Conservation (phyloP, 768 basidiomycete genomes). For the Termitomyces sp. region DNA sequence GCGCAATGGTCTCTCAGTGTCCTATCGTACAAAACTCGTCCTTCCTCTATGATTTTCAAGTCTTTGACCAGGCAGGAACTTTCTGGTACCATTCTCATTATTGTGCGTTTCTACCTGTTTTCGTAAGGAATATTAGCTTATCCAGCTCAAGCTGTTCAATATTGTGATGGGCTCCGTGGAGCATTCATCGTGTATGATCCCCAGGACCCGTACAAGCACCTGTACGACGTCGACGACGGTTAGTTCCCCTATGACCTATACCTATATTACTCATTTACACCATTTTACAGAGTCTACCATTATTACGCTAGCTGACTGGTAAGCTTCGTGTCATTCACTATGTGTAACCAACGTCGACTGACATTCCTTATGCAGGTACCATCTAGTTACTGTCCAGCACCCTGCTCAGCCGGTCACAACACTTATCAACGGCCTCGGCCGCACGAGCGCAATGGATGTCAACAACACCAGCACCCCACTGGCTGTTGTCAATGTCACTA, state of each 20-base stretch:
- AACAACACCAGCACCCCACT: slow-evolving; percentile 16
- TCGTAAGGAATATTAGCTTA: neutral
- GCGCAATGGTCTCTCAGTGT: slow-evolving; percentile 33
- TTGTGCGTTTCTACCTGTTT: slow-evolving; percentile 17
- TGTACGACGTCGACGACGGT: slow-evolving; percentile 28
- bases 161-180: slow-evolving; percentile 24
- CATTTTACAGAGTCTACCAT: slow-evolving; percentile 10
- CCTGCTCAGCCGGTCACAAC: slow-evolving; percentile 13
- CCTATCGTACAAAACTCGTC: slow-evolving; percentile 30
- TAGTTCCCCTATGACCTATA: neutral
- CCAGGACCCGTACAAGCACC: slow-evolving; percentile 22
- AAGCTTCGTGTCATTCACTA: neutral
- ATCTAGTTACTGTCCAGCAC: neutral
- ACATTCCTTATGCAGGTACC: neutral
- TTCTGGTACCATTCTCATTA: slow-evolving; percentile 24
- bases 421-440: slow-evolving; percentile 38
- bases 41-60: slow-evolving; percentile 33
- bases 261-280: too few species aligned
- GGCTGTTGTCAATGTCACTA: slow-evolving; percentile 32
- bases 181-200: slow-evolving; percentile 36
- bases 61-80: slow-evolving; percentile 17
- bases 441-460: slow-evolving; percentile 22
- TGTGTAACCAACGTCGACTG: neutral
- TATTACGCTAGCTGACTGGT: slow-evolving; percentile 12
- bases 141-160: slow-evolving; percentile 24